Evolutionary conservation across 2,329 filamentous ascomycete species (phyloP), one percentile per base, ranked within the genome.

Genomic region (Penicillium sp.): DNA sequence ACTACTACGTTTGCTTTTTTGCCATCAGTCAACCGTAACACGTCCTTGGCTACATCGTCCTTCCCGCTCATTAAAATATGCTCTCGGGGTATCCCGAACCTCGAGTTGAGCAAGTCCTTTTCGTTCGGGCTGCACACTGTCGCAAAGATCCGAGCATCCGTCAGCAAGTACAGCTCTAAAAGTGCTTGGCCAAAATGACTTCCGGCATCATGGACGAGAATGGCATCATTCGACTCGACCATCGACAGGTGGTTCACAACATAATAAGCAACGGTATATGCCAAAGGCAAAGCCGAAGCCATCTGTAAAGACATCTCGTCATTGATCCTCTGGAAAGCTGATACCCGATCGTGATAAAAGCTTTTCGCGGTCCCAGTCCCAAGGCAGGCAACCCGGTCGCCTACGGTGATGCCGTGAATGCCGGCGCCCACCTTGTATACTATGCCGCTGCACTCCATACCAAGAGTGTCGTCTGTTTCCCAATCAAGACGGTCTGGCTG

Each of bases 171-270:
- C 2, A 71, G 9, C 18, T 67, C 60, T 16, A 66, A 44, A 3
- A 67, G 22, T 5, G 69, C 69, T 34, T 64, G 63, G 1, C 67
- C 67, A 8, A 55, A 48, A 32, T 57, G 49, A n/a, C 56, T 65
- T 22, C 52, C 60, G 4, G 67, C 69, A 5, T 64, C 59, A 20
- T 71, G 64, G 6, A 76, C 68, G 1, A 76, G 48, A 5, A 75
- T 51, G 2, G 38, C 59, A 37, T 74, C 62, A 7, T 60, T 59
- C 8, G 49, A 13, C 3, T 38, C 45, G 8, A 67, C 22, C 5
- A 46, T 42, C 7, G 64, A 63, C 9, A 69, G 26, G 14, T 63
- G 14, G 9, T 65, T 50, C 1, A 66, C 52, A 16, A 59, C 55
- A 39, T 66, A 60, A 24, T 61, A 65, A 10, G 66, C 67, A 8